Percentiles rank a stretch among this genome's conserved stretches.
phyloP scores from a whole-genome alignment of 768 basidiomycete genomes.

The Mycena floridula region DNA sequence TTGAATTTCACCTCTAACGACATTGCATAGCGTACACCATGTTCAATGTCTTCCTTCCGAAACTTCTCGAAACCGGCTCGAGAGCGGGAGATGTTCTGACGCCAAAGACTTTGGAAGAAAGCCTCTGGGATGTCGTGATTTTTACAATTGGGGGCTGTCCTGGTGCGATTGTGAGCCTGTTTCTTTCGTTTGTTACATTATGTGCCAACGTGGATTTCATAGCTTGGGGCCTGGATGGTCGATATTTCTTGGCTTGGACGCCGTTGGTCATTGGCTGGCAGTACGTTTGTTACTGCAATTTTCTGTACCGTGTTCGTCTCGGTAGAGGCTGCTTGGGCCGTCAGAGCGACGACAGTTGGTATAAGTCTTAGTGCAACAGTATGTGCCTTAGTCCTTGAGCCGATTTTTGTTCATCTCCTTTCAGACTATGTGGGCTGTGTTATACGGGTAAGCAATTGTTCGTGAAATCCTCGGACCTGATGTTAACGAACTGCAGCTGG shows the following conservation, averaged over 20 bases:
- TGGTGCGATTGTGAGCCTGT: constrained; percentile 63
- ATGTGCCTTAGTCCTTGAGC: constrained; percentile 10
- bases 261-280: constrained; percentile 65
- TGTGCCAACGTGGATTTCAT: not conserved
- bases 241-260: constrained; percentile 60
- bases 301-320: constrained; percentile 68
- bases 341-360: constrained; percentile 66
- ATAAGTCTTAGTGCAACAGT: constrained; percentile 76
- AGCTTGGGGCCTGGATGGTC: constrained; percentile 86
- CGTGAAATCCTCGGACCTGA: constrained; percentile 11
- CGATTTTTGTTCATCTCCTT: not conserved
- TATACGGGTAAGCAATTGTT: no score
- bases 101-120: constrained; percentile 49
- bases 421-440: constrained; percentile 82
- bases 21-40: constrained; percentile 70
- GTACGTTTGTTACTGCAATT: constrained; percentile 69
- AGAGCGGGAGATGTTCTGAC: constrained; percentile 11
- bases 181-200: constrained; percentile 2
- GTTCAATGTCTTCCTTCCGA: constrained; percentile 91
- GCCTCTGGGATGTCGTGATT: constrained; percentile 80
- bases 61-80: constrained; percentile 58
- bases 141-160: constrained; percentile 84
- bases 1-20: not conserved
- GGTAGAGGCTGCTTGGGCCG: constrained; percentile 49
- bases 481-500: constrained; percentile 39